These are phyloP conservation scores for Trifolium repens DNA, from an alignment of 306 rosid species.

Conservation along the genomic window DNA sequence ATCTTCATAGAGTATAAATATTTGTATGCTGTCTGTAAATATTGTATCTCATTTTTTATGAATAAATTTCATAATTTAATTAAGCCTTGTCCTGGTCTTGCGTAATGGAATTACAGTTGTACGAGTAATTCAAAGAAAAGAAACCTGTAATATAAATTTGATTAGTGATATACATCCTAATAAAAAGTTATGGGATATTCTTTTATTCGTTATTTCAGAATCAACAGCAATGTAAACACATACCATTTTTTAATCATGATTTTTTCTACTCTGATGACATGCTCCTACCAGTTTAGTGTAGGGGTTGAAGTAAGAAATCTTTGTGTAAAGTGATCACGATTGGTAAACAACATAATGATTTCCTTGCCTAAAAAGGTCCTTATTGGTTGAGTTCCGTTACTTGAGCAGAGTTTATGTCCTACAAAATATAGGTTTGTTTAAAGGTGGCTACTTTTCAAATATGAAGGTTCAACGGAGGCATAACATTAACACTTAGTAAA, in stretches of 20 bases:
- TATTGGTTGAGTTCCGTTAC: too few species aligned
- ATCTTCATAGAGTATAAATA: slow-evolving; percentile 53
- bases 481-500: too few species aligned
- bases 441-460: too few species aligned
- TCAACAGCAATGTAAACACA: neutral
- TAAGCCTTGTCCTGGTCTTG: slow-evolving; percentile 26
- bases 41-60: neutral
- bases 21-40: slow-evolving; percentile 14
- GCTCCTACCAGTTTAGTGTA: neutral
- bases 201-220: neutral
- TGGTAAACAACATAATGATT: too few species aligned
- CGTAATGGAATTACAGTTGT: neutral
- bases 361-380: too few species aligned
- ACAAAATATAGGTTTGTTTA: too few species aligned
- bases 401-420: too few species aligned
- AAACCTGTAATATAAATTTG: slow-evolving; percentile 9
- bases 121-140: slow-evolving; percentile 23
- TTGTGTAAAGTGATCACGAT: too few species aligned
- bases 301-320: neutral
- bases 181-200: neutral
- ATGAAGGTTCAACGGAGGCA: too few species aligned
- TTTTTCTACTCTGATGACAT: neutral
- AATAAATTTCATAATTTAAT: slow-evolving; percentile 27
- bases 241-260: neutral
- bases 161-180: slow-evolving; percentile 3